Conservation (phyloP, 192 early-diverging fungal genomes). For the Entomortierella chlamydospora region DNA sequence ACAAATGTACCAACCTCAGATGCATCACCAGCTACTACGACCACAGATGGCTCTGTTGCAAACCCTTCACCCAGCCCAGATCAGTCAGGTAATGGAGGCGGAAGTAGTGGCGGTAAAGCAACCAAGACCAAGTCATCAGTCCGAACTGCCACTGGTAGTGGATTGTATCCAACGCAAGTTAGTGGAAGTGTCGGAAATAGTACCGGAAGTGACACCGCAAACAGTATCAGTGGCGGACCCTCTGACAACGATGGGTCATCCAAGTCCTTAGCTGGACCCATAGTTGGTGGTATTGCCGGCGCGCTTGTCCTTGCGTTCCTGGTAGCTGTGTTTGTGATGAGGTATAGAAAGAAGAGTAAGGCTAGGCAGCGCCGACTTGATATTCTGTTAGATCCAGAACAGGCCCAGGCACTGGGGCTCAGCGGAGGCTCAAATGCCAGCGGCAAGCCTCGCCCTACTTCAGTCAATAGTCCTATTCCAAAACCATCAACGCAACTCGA, state of each 20-base stretch:
- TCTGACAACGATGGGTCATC: neutral
- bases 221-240: neutral
- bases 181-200: neutral
- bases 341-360: slow-evolving; percentile 18
- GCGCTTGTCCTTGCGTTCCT: slow-evolving; percentile 34
- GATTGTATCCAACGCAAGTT: neutral
- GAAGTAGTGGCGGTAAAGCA: neutral
- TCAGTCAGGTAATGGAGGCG: neutral
- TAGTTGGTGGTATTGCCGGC: slow-evolving; percentile 41
- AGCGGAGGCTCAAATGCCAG: neutral
- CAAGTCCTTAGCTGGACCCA: slow-evolving; percentile 27
- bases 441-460: neutral
- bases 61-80: slow-evolving; percentile 1
- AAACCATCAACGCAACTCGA: slow-evolving; percentile 21
- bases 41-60: neutral
- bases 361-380: slow-evolving; percentile 33
- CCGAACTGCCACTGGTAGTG: neutral
- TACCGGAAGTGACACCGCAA: neutral
- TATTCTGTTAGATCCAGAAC: slow-evolving; percentile 25
- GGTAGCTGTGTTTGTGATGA: slow-evolving; percentile 46
- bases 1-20: neutral
- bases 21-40: neutral
- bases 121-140: neutral
- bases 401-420: neutral
- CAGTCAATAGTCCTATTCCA: neutral